phyloP scores from a whole-genome alignment of 495 filamentous ascomycete genomes.

The Hamigera avellanea region DNA sequence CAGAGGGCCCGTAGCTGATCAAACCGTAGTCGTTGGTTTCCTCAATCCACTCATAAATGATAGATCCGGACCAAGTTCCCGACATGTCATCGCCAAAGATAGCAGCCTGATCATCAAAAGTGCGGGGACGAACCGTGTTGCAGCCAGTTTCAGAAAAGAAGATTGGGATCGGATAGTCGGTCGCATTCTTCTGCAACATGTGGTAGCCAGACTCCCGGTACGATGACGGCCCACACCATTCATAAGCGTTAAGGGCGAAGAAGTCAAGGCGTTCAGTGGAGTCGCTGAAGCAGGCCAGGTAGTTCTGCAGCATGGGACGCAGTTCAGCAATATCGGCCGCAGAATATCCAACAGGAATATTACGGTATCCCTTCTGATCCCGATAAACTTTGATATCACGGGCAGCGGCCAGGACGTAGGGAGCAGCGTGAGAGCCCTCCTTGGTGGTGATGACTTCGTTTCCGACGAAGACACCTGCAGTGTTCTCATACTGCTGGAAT shows the following conservation, averaged over 20 bases:
- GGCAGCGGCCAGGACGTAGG: constrained; percentile 70
- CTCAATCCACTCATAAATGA: constrained; percentile 86
- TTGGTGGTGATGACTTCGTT: constrained; percentile 63
- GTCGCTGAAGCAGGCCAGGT: constrained; percentile 66
- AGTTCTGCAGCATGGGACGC: constrained; percentile 80
- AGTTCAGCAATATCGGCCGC: constrained; percentile 77
- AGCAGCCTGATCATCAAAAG: constrained; percentile 64
- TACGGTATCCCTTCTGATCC: constrained; percentile 63
- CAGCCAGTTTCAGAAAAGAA: constrained; percentile 81
- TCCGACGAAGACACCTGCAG: constrained; percentile 72
- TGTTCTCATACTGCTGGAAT: constrained; percentile 70
- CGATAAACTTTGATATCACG: constrained; percentile 77
- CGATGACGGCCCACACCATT: constrained; percentile 66
- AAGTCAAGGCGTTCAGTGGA: constrained; percentile 65
- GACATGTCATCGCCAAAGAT: constrained; percentile 68
- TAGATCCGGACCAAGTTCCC: constrained; percentile 66
- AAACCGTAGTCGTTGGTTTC: constrained; percentile 79
- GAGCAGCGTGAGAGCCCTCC: constrained; percentile 54
- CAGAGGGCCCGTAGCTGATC: constrained; percentile 56
- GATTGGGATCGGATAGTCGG: constrained; percentile 60
- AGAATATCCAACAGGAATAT: constrained; percentile 79
- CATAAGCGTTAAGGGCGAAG: constrained; percentile 77
- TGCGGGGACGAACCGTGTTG: constrained; percentile 52
- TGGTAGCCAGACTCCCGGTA: constrained; percentile 61
- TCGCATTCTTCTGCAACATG: constrained; percentile 46